These are phyloP conservation scores for Clonostachys chloroleuca DNA, from an alignment of 2,329 filamentous ascomycete species.

Conservation along the genomic window DNA sequence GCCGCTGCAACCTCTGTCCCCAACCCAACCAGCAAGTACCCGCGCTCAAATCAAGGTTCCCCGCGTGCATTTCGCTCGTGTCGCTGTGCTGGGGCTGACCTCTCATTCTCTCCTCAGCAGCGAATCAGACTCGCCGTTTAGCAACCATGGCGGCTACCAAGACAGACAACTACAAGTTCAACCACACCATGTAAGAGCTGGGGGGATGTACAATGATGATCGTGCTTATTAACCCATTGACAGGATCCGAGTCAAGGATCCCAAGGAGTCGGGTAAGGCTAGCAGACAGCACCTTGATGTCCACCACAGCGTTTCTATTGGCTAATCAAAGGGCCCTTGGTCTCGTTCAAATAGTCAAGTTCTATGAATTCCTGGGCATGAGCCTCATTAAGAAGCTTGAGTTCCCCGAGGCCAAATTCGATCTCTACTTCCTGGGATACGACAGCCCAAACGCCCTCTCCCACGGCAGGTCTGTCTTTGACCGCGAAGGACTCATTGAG, in stretches of 20 bases:
- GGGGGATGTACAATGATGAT: too few relatives aligned
- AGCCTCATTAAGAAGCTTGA: conserved; percentile 75
- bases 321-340: conserved; percentile 1
- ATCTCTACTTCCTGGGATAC: conserved; percentile 93
- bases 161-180: conserved; percentile 72
- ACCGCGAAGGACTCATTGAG: conserved; percentile 88
- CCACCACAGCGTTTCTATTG: not conserved
- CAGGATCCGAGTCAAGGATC: conserved; percentile 93
- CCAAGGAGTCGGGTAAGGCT: conserved; percentile 64
- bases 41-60: not conserved
- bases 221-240: conserved; percentile 6
- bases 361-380: conserved; percentile 92
- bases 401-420: conserved; percentile 86
- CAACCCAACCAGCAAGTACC: not conserved
- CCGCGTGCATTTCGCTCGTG: not conserved
- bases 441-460: conserved; percentile 73
- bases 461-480: conserved; percentile 64
- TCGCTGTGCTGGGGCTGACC: not conserved
- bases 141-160: conserved; percentile 62
- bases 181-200: conserved; percentile 73
- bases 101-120: not conserved
- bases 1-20: not conserved
- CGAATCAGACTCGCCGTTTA: not conserved
- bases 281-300: conserved; percentile 10
- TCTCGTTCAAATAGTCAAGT: conserved; percentile 57